phyloP scores from a whole-genome alignment of 139 green algal genomes.

The Dunaliella primolecta region DNA sequence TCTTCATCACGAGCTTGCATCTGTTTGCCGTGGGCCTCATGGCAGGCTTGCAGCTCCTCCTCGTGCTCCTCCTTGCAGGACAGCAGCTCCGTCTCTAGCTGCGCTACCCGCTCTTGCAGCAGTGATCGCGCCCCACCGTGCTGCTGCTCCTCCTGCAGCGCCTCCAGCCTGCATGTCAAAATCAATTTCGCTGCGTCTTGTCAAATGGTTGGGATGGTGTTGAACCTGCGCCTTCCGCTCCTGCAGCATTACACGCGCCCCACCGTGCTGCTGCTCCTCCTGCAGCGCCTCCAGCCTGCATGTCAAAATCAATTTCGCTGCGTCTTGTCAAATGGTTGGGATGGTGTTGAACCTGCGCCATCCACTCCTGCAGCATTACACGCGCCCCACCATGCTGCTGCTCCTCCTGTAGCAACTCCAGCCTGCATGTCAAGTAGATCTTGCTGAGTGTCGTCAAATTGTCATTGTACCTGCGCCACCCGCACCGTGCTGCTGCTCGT shows the following conservation, averaged over 20 bases:
- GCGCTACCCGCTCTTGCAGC: neutral
- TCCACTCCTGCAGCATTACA: neutral
- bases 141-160: neutral
- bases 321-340: no score
- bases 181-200: no score
- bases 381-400: neutral
- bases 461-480: neutral
- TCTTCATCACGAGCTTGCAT: no score
- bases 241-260: neutral
- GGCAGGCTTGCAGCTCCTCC: no score
- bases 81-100: neutral
- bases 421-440: neutral
- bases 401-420: neutral
- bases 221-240: neutral
- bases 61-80: no score
- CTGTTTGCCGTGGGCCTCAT: no score
- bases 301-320: no score
- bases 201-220: no score
- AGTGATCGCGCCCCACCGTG: neutral
- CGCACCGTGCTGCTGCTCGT: neutral
- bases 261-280: neutral
- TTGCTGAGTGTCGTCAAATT: no score
- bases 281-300: neutral
- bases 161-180: neutral
- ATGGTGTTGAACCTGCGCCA: neutral